Evolutionary conservation across 306 rosid species (phyloP).

Genomic region (Gleditsia sinensis): DNA sequence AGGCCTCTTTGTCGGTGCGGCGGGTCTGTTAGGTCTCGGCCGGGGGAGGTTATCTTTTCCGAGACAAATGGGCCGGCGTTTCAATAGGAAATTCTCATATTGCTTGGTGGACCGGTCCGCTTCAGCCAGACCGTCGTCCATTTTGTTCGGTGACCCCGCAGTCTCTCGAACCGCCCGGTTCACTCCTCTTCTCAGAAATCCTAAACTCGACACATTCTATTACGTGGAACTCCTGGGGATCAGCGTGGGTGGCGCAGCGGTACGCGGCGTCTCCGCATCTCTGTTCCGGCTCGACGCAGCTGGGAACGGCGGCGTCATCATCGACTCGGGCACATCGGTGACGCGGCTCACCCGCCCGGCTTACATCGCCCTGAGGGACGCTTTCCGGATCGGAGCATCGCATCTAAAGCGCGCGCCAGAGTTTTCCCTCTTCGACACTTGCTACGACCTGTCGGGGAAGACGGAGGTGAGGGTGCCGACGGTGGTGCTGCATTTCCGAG

Average conservation of each 20-base stretch:
- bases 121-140: conserved; percentile 65
- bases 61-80: conserved; percentile 62
- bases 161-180: conserved; percentile 80
- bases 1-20: conserved; percentile 90
- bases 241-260: conserved; percentile 79
- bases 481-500: conserved; percentile 80
- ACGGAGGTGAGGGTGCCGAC: conserved; percentile 87
- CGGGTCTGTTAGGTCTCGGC: conserved; percentile 85
- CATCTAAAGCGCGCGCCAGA: conserved; percentile 67
- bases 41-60: conserved; percentile 83
- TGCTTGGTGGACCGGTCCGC: conserved; percentile 94
- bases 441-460: conserved; percentile 77
- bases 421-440: conserved; percentile 88
- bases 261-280: conserved; percentile 61
- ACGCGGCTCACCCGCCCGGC: conserved; percentile 80
- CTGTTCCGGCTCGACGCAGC: conserved; percentile 63
- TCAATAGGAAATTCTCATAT: conserved; percentile 83
- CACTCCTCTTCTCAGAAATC: conserved; percentile 74
- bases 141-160: conserved; percentile 78
- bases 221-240: conserved; percentile 73
- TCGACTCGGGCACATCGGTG: conserved; percentile 93
- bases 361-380: conserved; percentile 64
- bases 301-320: conserved; percentile 88
- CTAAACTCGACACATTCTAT: conserved; percentile 82
- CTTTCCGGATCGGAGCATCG: conserved; percentile 63